These are phyloP conservation scores for Oldenlandia corymbosa DNA, from an alignment of 257 asterid genomes.

Conservation along the genomic window DNA sequence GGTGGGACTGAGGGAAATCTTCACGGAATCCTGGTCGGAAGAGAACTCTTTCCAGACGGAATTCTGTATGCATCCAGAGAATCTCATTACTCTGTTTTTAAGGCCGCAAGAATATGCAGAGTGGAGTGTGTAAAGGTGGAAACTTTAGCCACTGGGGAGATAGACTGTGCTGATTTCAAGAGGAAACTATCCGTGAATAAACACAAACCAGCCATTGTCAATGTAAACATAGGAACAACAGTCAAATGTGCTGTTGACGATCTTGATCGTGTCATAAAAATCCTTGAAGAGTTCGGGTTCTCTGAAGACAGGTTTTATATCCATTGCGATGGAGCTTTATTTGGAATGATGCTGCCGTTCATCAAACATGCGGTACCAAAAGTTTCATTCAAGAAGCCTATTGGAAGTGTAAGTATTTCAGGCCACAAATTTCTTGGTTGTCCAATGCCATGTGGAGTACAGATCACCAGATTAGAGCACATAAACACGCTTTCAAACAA, in stretches of 20 bases:
- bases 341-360: slow-evolving; percentile 99
- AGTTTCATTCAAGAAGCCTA: slow-evolving; percentile 85
- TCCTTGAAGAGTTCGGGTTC: slow-evolving; percentile 81
- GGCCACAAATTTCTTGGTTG: slow-evolving; percentile 97
- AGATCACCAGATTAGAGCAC: slow-evolving; percentile 67
- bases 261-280: slow-evolving; percentile 86
- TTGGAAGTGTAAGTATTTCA: slow-evolving; percentile 92
- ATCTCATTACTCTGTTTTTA: slow-evolving; percentile 88
- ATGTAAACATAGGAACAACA: slow-evolving; percentile 94
- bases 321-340: slow-evolving; percentile 95
- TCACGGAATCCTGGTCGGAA: slow-evolving; percentile 91
- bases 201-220: slow-evolving; percentile 87
- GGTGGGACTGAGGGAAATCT: slow-evolving; percentile 99
- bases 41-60: slow-evolving; percentile 96
- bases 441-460: slow-evolving; percentile 99
- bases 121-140: slow-evolving; percentile 82
- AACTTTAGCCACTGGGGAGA: slow-evolving; percentile 81
- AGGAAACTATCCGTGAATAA: slow-evolving; percentile 54
- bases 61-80: slow-evolving; percentile 84
- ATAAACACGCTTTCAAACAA: slow-evolving; percentile 72
- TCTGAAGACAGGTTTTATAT: slow-evolving; percentile 82
- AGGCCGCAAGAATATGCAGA: slow-evolving; percentile 98
- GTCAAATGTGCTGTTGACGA: slow-evolving; percentile 98
- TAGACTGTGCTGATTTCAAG: slow-evolving; percentile 78
- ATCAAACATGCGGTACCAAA: slow-evolving; percentile 97